phyloP scores from a whole-genome alignment of 495 filamentous ascomycete genomes.

The Penicillium macrosclerotiorum region DNA sequence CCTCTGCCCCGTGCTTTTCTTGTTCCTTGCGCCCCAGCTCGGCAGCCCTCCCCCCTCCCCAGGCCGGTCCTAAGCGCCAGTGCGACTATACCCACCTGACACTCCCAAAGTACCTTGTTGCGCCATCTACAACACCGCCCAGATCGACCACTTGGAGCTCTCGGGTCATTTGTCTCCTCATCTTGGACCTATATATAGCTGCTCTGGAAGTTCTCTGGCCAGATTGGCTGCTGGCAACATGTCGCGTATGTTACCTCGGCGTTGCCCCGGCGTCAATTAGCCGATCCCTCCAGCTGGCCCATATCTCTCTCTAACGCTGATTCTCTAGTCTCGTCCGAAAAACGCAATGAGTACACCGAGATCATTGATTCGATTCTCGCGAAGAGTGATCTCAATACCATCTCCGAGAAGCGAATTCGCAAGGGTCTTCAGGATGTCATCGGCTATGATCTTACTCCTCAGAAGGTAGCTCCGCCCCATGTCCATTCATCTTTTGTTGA shows the following conservation, averaged over 20 bases:
- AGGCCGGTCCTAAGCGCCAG: constrained; percentile 47
- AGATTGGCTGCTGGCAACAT: constrained; percentile 24
- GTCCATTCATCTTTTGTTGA: not conserved
- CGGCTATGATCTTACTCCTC: constrained; percentile 75
- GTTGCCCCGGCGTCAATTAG: constrained; percentile 17
- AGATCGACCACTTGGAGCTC: constrained; percentile 1
- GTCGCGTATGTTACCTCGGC: constrained; percentile 42
- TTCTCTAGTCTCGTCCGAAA: constrained; percentile 62
- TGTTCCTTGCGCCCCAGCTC: constrained; percentile 2
- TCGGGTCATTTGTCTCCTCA: not conserved
- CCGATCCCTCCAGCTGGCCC: constrained; percentile 9
- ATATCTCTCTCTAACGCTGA: constrained; percentile 10
- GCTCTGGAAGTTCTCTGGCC: not conserved
- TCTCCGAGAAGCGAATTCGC: constrained; percentile 90
- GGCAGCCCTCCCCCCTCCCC: constrained; percentile 14
- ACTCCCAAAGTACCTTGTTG: constrained; percentile 15
- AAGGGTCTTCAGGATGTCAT: constrained; percentile 75
- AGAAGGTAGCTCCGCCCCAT: constrained; percentile 66
- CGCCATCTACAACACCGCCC: constrained; percentile 5
- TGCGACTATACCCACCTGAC: constrained; percentile 35
- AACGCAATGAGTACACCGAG: constrained; percentile 65
- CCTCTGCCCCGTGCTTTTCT: not conserved
- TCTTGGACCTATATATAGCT: not conserved
- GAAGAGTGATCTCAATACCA: constrained; percentile 78
- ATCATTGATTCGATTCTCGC: constrained; percentile 92